Conservation (phyloP, 148 eudicot species). For the Fagopyrum tataricum region DNA sequence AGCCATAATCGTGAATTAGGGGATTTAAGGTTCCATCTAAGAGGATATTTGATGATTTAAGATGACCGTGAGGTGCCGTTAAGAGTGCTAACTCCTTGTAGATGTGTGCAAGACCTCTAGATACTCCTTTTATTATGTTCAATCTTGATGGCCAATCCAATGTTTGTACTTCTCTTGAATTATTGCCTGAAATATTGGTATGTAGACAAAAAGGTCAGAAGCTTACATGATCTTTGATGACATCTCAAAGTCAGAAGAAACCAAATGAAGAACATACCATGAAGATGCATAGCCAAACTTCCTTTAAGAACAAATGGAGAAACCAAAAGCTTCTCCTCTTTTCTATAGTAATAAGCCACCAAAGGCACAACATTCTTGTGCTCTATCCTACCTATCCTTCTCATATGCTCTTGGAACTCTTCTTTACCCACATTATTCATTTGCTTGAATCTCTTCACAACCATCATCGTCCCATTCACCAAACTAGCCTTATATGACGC, state of each 20-base stretch:
- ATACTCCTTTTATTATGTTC: conserved; percentile 65
- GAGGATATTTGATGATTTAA: conserved; percentile 82
- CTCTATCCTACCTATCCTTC: conserved; percentile 52
- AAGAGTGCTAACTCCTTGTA: conserved; percentile 60
- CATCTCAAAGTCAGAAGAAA: too few relatives aligned
- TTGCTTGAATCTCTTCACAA: conserved; percentile 73
- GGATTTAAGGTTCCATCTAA: conserved; percentile 41
- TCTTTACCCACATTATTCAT: conserved; percentile 75
- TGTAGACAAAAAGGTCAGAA: not conserved
- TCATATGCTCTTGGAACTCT: conserved; percentile 88
- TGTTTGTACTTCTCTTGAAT: conserved; percentile 26
- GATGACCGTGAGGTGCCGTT: conserved; percentile 75
- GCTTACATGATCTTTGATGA: not conserved
- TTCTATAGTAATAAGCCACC: conserved; percentile 69
- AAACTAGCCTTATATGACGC: conserved; percentile 68
- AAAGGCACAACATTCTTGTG: conserved; percentile 65
- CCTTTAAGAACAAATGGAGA: conserved; percentile 39
- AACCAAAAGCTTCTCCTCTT: conserved; percentile 77
- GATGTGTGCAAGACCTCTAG: conserved; percentile 49
- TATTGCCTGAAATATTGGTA: conserved; percentile 26
- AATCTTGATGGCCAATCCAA: conserved; percentile 65
- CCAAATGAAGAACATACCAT: conserved; percentile 28
- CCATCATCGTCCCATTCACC: conserved; percentile 31
- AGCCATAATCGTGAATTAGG: conserved; percentile 53
- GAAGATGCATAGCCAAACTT: conserved; percentile 69